Evolutionary conservation across 441 rosid genomes (phyloP).

Genomic region (Syzygium malaccense): DNA sequence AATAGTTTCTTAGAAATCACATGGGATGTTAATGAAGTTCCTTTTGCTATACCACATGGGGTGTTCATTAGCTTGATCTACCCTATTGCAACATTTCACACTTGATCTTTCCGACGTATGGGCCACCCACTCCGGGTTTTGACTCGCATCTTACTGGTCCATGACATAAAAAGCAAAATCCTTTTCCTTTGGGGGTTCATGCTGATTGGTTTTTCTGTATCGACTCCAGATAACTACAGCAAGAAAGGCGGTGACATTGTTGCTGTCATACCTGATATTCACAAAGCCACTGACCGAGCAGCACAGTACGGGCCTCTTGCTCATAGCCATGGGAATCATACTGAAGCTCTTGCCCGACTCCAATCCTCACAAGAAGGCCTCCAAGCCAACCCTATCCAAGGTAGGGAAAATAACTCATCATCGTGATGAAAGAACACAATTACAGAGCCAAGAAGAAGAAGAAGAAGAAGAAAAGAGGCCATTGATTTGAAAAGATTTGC

Average conservation of each 20-base stretch:
- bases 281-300: slow-evolving; percentile 81
- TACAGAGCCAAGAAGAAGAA: neutral
- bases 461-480: slow-evolving; percentile 22
- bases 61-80: neutral
- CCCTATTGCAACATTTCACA: neutral
- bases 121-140: neutral
- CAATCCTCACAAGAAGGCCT: slow-evolving; percentile 23
- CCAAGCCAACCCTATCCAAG: neutral
- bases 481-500: slow-evolving; percentile 13
- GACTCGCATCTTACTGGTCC: neutral
- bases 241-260: slow-evolving; percentile 74
- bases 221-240: slow-evolving; percentile 73
- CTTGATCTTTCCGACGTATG: neutral
- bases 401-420: neutral
- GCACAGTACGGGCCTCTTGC: slow-evolving; percentile 65
- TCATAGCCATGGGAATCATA: slow-evolving; percentile 67
- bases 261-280: slow-evolving; percentile 73
- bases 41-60: neutral
- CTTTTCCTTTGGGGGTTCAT: neutral
- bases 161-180: neutral
- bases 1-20: neutral
- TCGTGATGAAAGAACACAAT: neutral
- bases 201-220: neutral
- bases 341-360: slow-evolving; percentile 62
- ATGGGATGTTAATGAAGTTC: neutral